Evolutionary conservation across 805 yeast genomes (phyloP).

Genomic region (Scheffersomyces coipomensis): DNA sequence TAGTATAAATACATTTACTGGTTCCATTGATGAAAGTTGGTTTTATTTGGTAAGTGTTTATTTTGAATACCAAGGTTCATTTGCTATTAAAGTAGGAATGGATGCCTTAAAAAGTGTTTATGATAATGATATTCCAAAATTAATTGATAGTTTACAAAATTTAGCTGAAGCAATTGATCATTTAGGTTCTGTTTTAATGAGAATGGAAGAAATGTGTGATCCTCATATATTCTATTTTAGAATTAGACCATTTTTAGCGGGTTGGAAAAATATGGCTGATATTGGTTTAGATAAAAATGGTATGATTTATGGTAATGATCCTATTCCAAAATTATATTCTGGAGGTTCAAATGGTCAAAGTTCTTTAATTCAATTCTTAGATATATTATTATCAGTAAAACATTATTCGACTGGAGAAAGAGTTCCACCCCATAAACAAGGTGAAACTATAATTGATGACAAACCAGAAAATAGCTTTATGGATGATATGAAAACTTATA

Average conservation of each 20-base stretch:
- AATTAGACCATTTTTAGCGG: slow-evolving; percentile 87
- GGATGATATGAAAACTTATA: slow-evolving; percentile 80
- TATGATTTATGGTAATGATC: slow-evolving; percentile 70
- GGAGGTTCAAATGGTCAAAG: slow-evolving; percentile 97
- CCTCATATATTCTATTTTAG: slow-evolving; percentile 88
- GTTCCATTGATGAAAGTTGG: slow-evolving; percentile 91
- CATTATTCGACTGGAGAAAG: slow-evolving; percentile 78
- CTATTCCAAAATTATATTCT: slow-evolving; percentile 53
- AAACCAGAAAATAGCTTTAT: slow-evolving; percentile 50
- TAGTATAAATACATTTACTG: slow-evolving; percentile 83
- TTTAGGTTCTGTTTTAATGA: slow-evolving; percentile 69
- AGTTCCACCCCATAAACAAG: slow-evolving; percentile 16
- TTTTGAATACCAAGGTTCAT: slow-evolving; percentile 81
- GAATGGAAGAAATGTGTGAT: slow-evolving; percentile 92
- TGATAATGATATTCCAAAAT: slow-evolving; percentile 38
- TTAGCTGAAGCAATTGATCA: slow-evolving; percentile 75
- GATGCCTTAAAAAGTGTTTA: slow-evolving; percentile 61
- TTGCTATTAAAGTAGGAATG: slow-evolving; percentile 63
- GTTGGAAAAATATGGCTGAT: slow-evolving; percentile 89
- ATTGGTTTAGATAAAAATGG: slow-evolving; percentile 75
- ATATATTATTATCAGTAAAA: slow-evolving; percentile 69
- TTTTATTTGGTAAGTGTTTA: slow-evolving; percentile 85
- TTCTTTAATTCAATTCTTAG: slow-evolving; percentile 84
- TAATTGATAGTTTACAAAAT: slow-evolving; percentile 50
- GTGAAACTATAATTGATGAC: slow-evolving; percentile 3